Evolutionary conservation across 176 grass and related monocot species (phyloP), one percentile per base, ranked within the genome.

Genomic region (Themeda triandra): DNA sequence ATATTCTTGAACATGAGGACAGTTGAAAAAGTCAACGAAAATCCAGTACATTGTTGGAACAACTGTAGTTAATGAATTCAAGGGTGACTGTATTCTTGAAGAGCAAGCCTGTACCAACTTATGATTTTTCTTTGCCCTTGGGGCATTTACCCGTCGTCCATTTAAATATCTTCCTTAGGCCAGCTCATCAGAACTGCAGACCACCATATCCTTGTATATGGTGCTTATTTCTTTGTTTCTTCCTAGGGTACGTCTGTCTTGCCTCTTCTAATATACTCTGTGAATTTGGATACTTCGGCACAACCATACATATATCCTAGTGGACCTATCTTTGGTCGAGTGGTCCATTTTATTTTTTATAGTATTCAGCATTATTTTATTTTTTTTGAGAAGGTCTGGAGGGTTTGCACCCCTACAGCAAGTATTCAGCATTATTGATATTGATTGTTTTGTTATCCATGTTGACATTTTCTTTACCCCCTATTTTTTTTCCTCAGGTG

Each of bases 21-120:
- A 30, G 8, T 53, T 30, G 12, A 48, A 80, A 72, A 28, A 37
- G 14, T 6, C 66, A 36, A 44, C 46, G 46, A 68, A 58, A 78
- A 24, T 44, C 58, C 5, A 59, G 56, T 59, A 12, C 71, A 66
- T 28, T 46, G 24, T 59, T 13, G 46, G 13, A 76, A 77, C 21
- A 62, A 39, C 32, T 33, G 56, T 77, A 44, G 78, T 79, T 71
- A 41, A 71, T 14, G 30, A 73, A 11, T 80, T 39, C 33, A 85
- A 85, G 28, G 45, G 49, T 24, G 36, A 31, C 25, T 59, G 21
- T 63, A 42, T 85, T 85, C 45, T 35, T 85, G 25, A 8, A 45
- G 18, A 24, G 33, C 21, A 59, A 42, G 46, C 31, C 13, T 62
- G 49, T 54, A 56, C n/a, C 25, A 60, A 15, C 13, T 48, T 48